Percentiles rank a stretch among this genome's conserved stretches.
These are phyloP conservation scores for Salvia splendens DNA, from an alignment of 257 asterid species.

Conservation along the genomic window DNA sequence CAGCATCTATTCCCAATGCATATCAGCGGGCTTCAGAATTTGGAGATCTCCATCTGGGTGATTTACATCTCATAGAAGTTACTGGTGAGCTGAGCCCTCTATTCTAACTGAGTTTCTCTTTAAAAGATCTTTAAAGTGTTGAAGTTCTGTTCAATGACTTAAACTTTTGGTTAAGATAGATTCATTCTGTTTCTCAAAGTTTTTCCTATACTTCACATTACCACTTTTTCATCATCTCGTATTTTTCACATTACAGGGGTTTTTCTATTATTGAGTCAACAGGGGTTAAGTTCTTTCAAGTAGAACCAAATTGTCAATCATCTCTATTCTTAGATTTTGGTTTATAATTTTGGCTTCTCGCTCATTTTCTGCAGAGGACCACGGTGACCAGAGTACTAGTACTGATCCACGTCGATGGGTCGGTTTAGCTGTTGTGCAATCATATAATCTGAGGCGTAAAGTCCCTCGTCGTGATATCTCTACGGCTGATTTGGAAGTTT, in stretches of 20 bases:
- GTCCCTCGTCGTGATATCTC: slow-evolving; percentile 78
- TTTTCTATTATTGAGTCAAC: not conserved
- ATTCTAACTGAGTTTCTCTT: slow-evolving; percentile 2
- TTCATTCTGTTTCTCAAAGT: not conserved
- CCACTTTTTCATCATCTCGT: not conserved
- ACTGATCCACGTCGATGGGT: slow-evolving; percentile 66
- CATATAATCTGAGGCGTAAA: slow-evolving; percentile 77
- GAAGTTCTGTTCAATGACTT: not conserved
- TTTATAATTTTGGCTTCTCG: slow-evolving; percentile 21
- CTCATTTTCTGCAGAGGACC: slow-evolving; percentile 53
- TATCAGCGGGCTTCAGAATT: slow-evolving; percentile 81
- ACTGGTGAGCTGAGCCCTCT: slow-evolving; percentile 50
- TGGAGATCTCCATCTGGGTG: slow-evolving; percentile 89
- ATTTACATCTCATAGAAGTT: slow-evolving; percentile 74
- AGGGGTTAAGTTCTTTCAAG: slow-evolving; percentile 1
- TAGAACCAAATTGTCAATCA: slow-evolving; percentile 16
- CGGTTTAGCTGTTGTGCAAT: slow-evolving; percentile 88
- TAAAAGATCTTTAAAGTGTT: not conserved
- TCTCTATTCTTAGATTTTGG: slow-evolving; percentile 20
- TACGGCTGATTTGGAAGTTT: slow-evolving; percentile 66
- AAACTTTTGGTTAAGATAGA: not conserved
- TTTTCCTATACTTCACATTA: not conserved
- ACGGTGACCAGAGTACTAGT: slow-evolving; percentile 39
- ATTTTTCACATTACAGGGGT: not conserved
- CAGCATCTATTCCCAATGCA: slow-evolving; percentile 60